Conservation (phyloP, 768 basidiomycete genomes). For the Kondoa malvinella region DNA sequence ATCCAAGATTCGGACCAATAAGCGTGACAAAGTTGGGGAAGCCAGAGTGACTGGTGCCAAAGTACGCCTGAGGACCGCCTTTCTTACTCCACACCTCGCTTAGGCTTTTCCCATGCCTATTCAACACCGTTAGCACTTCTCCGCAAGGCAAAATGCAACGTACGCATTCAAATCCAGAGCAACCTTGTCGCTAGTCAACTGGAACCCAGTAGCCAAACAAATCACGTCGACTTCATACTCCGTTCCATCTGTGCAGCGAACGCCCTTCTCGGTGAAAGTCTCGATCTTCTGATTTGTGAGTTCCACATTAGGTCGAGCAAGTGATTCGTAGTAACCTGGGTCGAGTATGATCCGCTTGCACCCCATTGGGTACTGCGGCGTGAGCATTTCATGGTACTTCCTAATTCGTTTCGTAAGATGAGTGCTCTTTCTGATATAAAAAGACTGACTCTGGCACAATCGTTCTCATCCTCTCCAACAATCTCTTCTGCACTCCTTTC, state of each 20-base stretch:
- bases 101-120: neutral
- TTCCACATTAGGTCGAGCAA: neutral
- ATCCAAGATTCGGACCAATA: neutral
- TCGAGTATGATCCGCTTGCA: slow-evolving; percentile 43
- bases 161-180: neutral
- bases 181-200: slow-evolving; percentile 1
- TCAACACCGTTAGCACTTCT: too few species aligned
- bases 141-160: too few species aligned
- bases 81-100: neutral
- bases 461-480: slow-evolving; percentile 6
- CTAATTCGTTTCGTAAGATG: slow-evolving; percentile 40
- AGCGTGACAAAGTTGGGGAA: neutral
- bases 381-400: slow-evolving; percentile 38
- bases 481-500: slow-evolving; percentile 1
- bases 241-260: slow-evolving; percentile 5
- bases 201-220: slow-evolving; percentile 18
- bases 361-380: slow-evolving; percentile 37
- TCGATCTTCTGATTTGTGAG: slow-evolving; percentile 5
- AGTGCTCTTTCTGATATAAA: too few species aligned
- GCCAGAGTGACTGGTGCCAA: neutral
- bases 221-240: slow-evolving; percentile 15
- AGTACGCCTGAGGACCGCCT: neutral
- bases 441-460: neutral
- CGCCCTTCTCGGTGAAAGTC: slow-evolving; percentile 9
- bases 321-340: slow-evolving; percentile 13